Conservation (phyloP, 2,329 filamentous ascomycete species). For the Colletotrichum chrysophilum region DNA sequence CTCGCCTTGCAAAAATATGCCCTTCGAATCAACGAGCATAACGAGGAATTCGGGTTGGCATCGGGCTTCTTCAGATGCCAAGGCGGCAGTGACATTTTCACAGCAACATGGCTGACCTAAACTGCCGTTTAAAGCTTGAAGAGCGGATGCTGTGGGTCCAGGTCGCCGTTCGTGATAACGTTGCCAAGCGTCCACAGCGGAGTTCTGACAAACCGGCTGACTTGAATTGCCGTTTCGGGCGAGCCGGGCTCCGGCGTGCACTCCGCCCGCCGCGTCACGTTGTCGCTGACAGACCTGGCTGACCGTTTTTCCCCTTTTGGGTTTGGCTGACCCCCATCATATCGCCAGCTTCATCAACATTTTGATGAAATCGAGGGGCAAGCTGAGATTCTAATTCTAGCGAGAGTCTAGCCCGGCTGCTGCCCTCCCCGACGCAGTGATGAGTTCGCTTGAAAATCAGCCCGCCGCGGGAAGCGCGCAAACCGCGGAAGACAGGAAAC, state of each 20-base stretch:
- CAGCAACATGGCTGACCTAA: background rate
- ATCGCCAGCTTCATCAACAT: background rate
- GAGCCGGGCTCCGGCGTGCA: background rate
- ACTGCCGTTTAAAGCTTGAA: background rate
- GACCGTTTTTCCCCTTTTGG: background rate
- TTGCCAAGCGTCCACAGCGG: background rate
- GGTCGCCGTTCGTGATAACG: background rate
- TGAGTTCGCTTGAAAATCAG: background rate
- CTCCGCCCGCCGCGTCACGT: background rate
- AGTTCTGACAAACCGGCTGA: background rate
- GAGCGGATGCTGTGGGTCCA: background rate
- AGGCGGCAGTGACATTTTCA: background rate
- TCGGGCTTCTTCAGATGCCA: background rate
- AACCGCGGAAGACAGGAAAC: background rate
- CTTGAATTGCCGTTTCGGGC: background rate
- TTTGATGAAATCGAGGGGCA: background rate
- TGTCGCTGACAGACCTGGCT: background rate
- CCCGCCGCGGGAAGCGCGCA: background rate
- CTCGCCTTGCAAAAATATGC: background rate
- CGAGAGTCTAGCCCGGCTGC: background rate
- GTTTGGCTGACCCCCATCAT: background rate
- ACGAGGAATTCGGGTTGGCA: background rate
- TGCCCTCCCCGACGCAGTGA: background rate
- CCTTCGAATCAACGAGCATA: background rate
- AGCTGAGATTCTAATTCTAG: background rate